phyloP scores from a whole-genome alignment of 495 filamentous ascomycete genomes.

The Penicillium egyptiacum region DNA sequence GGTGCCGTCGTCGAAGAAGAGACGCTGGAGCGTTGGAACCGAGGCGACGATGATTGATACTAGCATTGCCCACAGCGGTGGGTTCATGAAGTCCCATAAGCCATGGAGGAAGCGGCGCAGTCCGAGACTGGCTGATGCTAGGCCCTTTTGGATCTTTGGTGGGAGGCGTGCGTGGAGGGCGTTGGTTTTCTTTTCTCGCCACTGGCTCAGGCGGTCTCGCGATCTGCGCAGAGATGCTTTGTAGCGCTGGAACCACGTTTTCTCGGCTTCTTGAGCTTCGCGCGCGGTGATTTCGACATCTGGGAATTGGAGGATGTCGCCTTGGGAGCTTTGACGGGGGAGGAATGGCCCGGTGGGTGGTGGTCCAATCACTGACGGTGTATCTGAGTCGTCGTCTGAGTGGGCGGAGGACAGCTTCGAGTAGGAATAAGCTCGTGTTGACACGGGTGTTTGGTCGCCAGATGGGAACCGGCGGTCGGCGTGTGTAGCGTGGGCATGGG shows the following conservation, averaged over 20 bases:
- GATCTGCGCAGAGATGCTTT: conserved; percentile 26
- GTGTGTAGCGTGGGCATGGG: conserved; percentile 20
- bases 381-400: conserved; percentile 23
- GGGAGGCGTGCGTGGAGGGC: conserved; percentile 55
- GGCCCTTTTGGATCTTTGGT: conserved; percentile 50
- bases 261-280: conserved; percentile 18
- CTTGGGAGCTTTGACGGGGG: conserved; percentile 38
- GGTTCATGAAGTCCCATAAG: conserved; percentile 94
- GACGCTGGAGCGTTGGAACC: conserved; percentile 74
- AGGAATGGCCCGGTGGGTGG: conserved; percentile 44
- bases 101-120: conserved; percentile 59
- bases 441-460: conserved; percentile 45
- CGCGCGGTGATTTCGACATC: conserved; percentile 38
- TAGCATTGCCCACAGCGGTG: conserved; percentile 96
- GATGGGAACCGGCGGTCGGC: conserved; percentile 37
- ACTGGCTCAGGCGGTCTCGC: conserved; percentile 18
- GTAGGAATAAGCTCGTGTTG: conserved; percentile 35
- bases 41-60: conserved; percentile 85
- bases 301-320: conserved; percentile 46
- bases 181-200: conserved; percentile 24
- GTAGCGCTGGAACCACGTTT: conserved; percentile 25
- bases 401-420: conserved; percentile 35
- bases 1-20: conserved; percentile 87
- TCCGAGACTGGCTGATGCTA: conserved; percentile 46
- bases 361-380: conserved; percentile 31